Conservation (phyloP, 768 basidiomycete species). For the Crepidotus variabilis region DNA sequence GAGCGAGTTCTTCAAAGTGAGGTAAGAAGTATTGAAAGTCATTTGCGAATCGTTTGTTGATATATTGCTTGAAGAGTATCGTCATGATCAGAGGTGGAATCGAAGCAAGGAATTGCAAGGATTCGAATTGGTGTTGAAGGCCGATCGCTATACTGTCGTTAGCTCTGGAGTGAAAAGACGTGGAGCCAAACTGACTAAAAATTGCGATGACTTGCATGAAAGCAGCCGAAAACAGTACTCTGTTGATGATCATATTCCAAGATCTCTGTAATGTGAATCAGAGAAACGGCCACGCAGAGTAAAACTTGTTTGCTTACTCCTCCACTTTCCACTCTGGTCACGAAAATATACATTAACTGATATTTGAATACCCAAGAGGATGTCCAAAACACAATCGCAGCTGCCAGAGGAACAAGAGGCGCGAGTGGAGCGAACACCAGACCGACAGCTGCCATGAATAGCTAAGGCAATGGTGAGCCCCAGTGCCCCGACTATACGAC, state of each 20-base stretch:
- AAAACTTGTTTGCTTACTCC: conserved; percentile 47
- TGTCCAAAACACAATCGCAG: conserved; percentile 70
- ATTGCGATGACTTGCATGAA: conserved; percentile 76
- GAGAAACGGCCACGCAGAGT: not conserved
- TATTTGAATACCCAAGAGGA: conserved; percentile 79
- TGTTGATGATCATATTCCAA: conserved; percentile 80
- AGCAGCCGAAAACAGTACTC: conserved; percentile 59
- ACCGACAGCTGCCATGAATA: conserved; percentile 74
- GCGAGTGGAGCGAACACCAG: conserved; percentile 84
- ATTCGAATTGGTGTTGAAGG: conserved; percentile 56
- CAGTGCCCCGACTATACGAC: not conserved
- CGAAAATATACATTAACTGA: conserved; percentile 79
- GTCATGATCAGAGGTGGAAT: conserved; percentile 68
- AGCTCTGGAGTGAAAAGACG: conserved; percentile 1
- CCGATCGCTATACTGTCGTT: conserved; percentile 54
- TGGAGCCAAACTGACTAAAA: conserved; percentile 51
- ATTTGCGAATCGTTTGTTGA: conserved; percentile 53
- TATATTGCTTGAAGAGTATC: conserved; percentile 68
- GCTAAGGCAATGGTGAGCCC: conserved; percentile 25
- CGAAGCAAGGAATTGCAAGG: conserved; percentile 59
- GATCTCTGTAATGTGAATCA: conserved; percentile 43
- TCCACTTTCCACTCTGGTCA: conserved; percentile 76
- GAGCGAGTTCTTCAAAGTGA: conserved; percentile 55
- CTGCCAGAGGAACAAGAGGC: conserved; percentile 72
- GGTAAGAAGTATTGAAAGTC: conserved; percentile 73